Evolutionary conservation across 768 basidiomycete genomes (phyloP), one percentile per base, ranked within the genome.

Genomic region (Lactifluus rugatus): DNA sequence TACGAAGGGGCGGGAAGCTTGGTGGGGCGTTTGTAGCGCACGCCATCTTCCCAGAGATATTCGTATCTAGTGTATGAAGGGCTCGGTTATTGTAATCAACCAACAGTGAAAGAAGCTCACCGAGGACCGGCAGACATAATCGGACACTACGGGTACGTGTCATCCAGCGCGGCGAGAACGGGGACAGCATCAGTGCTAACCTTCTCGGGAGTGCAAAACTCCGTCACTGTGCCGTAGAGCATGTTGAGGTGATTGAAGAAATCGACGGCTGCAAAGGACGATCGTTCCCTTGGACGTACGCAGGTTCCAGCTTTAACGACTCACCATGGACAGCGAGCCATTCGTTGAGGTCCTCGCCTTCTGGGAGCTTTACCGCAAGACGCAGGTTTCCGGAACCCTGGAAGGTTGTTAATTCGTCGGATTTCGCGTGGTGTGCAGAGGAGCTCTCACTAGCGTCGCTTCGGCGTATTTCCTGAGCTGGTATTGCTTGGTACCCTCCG

Each of bases 191-290:
- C 4, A 26, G 7, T 55, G 34, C 78, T 65, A 67, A 89, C 93
- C 80, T 96, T 93, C 68, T 93, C 83, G 10, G 86, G 80, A 17
- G 90, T 97, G 71, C 96, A 99, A 69, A 98, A 98, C 73, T 99
- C 96, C 2, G 96, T 96, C 23, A 99, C 84, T 10, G 93, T 96
- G 11, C 95, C 96, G 67, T 98, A 99, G 19, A 99, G 76, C 96
- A 99, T 99, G 70, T 99, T 99, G 63, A 99, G 74, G 69, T 99
- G 96, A 69, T 98, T 99, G 79, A 98, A 99, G 75, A 99, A 99
- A 71, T 99, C 96, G 60, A 98, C 95, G 31, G 93, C 96, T 99
- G 65, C 25, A 28, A 9, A 25, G 4, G 34, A 23, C 31, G 13
- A 19, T 48, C 21, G 52, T n/a, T 31, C n/a, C 42, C 26, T 28